Evolutionary conservation across 225 moss, liverwort and hornwort genomes (phyloP).

Genomic region (Marchantia polymorpha): DNA sequence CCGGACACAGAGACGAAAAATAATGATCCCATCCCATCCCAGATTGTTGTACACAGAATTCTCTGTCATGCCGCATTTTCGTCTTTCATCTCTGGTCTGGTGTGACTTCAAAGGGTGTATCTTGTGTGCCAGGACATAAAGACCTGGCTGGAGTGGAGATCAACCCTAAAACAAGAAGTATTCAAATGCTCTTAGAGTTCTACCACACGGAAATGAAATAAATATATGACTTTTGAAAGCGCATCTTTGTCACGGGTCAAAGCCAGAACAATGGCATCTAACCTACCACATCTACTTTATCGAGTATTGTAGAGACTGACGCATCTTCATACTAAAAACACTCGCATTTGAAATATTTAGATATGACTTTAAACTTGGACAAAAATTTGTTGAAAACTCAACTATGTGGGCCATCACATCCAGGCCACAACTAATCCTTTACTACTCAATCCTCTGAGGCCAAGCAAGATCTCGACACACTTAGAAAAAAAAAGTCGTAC

Average conservation of each 20-base stretch:
- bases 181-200: too few species aligned
- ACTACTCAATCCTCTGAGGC: background rate
- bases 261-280: too few species aligned
- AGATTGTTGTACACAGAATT: background rate
- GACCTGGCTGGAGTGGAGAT: background rate
- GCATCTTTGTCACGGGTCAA: too few species aligned
- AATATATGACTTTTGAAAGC: too few species aligned
- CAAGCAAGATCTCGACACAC: background rate
- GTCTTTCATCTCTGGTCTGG: conserved; percentile 1
- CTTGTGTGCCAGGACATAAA: background rate
- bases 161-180: background rate
- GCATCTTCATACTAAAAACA: too few species aligned
- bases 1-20: background rate
- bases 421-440: background rate
- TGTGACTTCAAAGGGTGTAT: background rate
- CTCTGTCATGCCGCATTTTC: background rate
- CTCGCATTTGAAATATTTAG: too few species aligned
- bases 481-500: background rate
- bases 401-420: background rate
- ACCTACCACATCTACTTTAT: too few species aligned
- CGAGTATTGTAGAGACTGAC: too few species aligned
- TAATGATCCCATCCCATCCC: background rate
- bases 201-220: too few species aligned
- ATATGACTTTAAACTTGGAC: too few species aligned
- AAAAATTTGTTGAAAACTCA: too few species aligned